These are phyloP conservation scores for Pyrenula massariospora DNA, from an alignment of 495 filamentous ascomycete genomes.

Conservation along the genomic window DNA sequence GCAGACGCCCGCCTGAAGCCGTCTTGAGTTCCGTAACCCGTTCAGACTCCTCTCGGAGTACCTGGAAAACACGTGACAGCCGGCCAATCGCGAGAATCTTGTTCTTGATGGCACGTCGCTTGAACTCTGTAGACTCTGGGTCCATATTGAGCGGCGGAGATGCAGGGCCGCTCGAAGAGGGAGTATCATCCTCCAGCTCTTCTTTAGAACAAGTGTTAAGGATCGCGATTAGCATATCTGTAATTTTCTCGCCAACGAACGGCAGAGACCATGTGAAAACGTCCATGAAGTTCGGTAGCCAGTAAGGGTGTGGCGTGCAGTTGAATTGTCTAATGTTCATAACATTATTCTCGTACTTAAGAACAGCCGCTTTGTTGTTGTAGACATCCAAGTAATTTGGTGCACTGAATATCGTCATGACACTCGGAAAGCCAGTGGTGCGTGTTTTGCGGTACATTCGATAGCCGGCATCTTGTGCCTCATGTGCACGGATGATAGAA, in stretches of 20 bases:
- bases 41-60: slow-evolving; percentile 94
- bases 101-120: slow-evolving; percentile 94
- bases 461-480: slow-evolving; percentile 96
- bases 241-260: slow-evolving; percentile 98
- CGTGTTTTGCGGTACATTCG: slow-evolving; percentile 98
- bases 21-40: slow-evolving; percentile 96
- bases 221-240: slow-evolving; percentile 98
- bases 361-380: slow-evolving; percentile 97
- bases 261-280: slow-evolving; percentile 98
- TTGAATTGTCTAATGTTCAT: slow-evolving; percentile 99
- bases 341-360: slow-evolving; percentile 99
- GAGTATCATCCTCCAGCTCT: slow-evolving; percentile 72
- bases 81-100: slow-evolving; percentile 97
- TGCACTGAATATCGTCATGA: slow-evolving; percentile 99
- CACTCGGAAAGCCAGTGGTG: slow-evolving; percentile 95
- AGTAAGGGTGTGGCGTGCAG: slow-evolving; percentile 97
- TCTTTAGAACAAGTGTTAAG: slow-evolving; percentile 97
- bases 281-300: slow-evolving; percentile 99
- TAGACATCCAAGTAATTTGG: slow-evolving; percentile 99
- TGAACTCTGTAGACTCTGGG: slow-evolving; percentile 77
- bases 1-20: slow-evolving; percentile 82
- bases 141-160: slow-evolving; percentile 65
- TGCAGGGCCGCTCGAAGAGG: slow-evolving; percentile 47
- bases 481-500: slow-evolving; percentile 96
- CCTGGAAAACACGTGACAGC: slow-evolving; percentile 95